Percentiles rank a stretch among this genome's conserved stretches.
phyloP scores from a whole-genome alignment of 2,329 filamentous ascomycete species.

The Blastomyces emzantsi region DNA sequence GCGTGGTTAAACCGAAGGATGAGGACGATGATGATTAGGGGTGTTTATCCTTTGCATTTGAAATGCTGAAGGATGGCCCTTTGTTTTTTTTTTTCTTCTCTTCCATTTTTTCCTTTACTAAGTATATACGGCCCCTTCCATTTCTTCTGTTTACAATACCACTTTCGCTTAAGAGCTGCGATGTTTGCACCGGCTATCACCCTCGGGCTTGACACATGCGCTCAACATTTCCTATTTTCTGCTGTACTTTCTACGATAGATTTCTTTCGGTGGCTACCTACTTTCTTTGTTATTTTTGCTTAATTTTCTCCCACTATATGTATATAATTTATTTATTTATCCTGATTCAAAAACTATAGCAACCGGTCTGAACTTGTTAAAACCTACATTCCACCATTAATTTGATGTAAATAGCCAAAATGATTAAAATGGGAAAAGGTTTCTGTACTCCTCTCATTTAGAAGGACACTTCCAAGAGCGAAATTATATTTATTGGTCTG shows the following conservation, averaged over 20 bases:
- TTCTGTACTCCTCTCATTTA: no score
- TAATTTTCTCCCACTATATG: background rate
- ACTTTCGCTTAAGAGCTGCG: background rate
- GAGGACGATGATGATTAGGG: conserved; percentile 23
- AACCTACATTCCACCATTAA: background rate
- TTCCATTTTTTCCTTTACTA: conserved; percentile 6
- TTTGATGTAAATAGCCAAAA: background rate
- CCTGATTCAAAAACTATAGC: background rate
- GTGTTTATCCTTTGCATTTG: background rate
- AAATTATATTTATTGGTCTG: no score
- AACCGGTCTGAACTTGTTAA: background rate
- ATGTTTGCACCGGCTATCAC: background rate
- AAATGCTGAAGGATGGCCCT: background rate
- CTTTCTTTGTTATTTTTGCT: background rate
- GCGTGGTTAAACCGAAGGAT: conserved; percentile 32
- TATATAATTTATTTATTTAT: background rate
- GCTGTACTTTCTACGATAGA: background rate
- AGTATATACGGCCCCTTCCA: background rate
- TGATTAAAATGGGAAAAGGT: background rate
- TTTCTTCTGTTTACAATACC: background rate
- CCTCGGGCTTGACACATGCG: background rate
- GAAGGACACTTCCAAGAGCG: no score
- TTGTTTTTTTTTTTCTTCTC: conserved; percentile 4
- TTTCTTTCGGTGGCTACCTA: background rate
- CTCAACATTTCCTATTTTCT: background rate